Evolutionary conservation across 2,329 filamentous ascomycete genomes (phyloP).

Genomic region (Fusarium citri): DNA sequence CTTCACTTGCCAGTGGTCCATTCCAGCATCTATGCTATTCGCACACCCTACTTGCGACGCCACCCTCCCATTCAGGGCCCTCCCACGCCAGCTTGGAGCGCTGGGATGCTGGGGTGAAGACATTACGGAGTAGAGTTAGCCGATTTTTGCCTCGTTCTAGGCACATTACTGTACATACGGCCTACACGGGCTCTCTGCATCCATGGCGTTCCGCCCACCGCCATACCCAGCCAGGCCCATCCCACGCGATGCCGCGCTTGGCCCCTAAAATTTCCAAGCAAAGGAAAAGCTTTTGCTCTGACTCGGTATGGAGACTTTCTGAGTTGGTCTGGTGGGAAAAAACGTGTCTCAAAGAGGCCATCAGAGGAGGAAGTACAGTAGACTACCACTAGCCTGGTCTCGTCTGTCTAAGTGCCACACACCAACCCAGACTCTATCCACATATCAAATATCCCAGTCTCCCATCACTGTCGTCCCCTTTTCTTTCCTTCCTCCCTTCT

Average conservation of each 20-base stretch:
- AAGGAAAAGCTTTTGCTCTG: slow-evolving; percentile 1
- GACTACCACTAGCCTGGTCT: slow-evolving; percentile 12
- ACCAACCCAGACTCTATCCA: slow-evolving; percentile 29
- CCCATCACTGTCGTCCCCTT: slow-evolving; percentile 32
- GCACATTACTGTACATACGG: slow-evolving; percentile 2
- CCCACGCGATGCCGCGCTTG: slow-evolving; percentile 40
- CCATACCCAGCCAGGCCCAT: slow-evolving; percentile 43
- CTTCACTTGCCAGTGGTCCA: slow-evolving; percentile 5
- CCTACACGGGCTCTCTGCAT: slow-evolving; percentile 13
- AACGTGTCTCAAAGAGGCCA: slow-evolving; percentile 7
- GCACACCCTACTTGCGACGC: background rate
- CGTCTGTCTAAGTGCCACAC: slow-evolving; percentile 38
- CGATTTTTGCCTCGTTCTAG: background rate
- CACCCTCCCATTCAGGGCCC: background rate
- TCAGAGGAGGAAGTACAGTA: slow-evolving; percentile 1
- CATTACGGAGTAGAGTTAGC: background rate
- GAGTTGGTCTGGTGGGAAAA: slow-evolving; percentile 10
- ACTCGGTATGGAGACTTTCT: slow-evolving; percentile 6
- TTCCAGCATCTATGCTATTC: background rate
- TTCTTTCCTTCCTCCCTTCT: slow-evolving; percentile 38
- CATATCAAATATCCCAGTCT: slow-evolving; percentile 40
- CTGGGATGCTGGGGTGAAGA: slow-evolving; percentile 1
- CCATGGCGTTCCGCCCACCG: slow-evolving; percentile 22
- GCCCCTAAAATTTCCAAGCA: slow-evolving; percentile 29
- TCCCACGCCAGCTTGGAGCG: slow-evolving; percentile 7